Evolutionary conservation across 1,284 basidiomycete species (phyloP), one percentile per base, ranked within the genome.

Genomic region (Mycosarcoma mackinlayi): DNA sequence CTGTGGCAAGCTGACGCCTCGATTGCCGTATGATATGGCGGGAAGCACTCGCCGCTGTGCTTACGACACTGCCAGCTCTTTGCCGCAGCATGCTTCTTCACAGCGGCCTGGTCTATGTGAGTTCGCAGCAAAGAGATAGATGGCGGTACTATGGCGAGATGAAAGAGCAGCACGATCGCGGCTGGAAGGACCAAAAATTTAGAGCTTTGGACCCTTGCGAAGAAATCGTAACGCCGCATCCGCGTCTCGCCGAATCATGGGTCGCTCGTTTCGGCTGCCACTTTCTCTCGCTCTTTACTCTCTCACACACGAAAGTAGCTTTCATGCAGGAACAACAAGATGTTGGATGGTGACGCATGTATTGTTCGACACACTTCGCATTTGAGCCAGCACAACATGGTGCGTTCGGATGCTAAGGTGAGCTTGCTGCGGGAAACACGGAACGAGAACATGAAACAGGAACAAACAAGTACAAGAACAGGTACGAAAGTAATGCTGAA

Each of bases 321-420:
- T n/a, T n/a, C n/a, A n/a, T n/a, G n/a, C n/a, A n/a, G n/a, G n/a
- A n/a, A 34, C 27, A 45, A 37, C n/a, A n/a, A n/a, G n/a, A n/a
- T n/a, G n/a, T n/a, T n/a, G n/a, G n/a, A n/a, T n/a, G n/a, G n/a
- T n/a, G n/a, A n/a, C n/a, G n/a, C 31, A 49, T 53, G 33, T 40
- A 65, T 65, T 65, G 62, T 65, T 48, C 62, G 27, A 24, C 3
- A 50, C 33, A 30, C 31, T 38, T 35, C 24, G 23, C 51, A n/a
- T 41, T 19, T 45, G 24, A 16, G 14, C n/a, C 30, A 30, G 8
- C 25, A 31, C 23, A 16, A 6, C n/a, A 21, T 19, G 31, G 39
- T 7, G 19, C 21, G 27, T 38, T 24, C 37, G 23, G 30, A 33
- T 28, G 47, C 37, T 41, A 46, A 50, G 55, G 46, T 24, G 25